Evolutionary conservation across 176 grass and related monocot genomes (phyloP), one percentile per base, ranked within the genome.

Genomic region (Musa schizocarpa): DNA sequence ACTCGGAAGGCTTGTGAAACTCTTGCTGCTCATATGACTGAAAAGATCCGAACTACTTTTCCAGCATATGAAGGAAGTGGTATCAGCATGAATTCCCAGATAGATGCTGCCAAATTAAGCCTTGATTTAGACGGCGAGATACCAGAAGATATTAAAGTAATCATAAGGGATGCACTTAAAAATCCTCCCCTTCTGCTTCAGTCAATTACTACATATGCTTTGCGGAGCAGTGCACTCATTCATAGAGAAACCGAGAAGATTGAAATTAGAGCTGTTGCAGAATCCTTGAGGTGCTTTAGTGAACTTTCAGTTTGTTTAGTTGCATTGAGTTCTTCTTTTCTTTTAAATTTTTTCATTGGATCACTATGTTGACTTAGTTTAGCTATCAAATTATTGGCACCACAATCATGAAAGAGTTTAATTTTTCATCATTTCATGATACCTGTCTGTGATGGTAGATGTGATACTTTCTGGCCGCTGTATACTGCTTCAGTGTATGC

Each of bases 231-330:
- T 80, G 82, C 79, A 76, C 75, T 94, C 73, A 84, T 99, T 80
- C 95, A 86, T 77, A 87, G 85, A 86, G 95, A 99, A 91, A 99
- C 82, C 11, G 95, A 94, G 53, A 99, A 94, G 78, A 91, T 99
- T 72, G 90, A 99, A 63, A 94, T 94, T 81, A 85, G 86, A 50
- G 90, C 88, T 76, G 95, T 94, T 83, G 91, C 90, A 58, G 95
- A 99, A 87, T 78, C 94, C 20, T 83, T 99, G 77, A 99, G 95
- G 95, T 99, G 94, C 74, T 79, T 73, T 55, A 55, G 6, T 74
- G 71, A 74, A 56, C 11, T 27, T 25, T 74, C 23, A 11, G 20
- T 27, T 55, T 54, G 9, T 26, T 11, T 23, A 26, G 22, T 13
- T 74, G 23, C n/a, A 22, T 21, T 71, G 9, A 71, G 48, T 71